A percentile compares a stretch with the other conserved stretches of the same genome.
Conservation (phyloP, 2,329 filamentous ascomycete genomes). For the Coniochaeta hoffmannii region DNA sequence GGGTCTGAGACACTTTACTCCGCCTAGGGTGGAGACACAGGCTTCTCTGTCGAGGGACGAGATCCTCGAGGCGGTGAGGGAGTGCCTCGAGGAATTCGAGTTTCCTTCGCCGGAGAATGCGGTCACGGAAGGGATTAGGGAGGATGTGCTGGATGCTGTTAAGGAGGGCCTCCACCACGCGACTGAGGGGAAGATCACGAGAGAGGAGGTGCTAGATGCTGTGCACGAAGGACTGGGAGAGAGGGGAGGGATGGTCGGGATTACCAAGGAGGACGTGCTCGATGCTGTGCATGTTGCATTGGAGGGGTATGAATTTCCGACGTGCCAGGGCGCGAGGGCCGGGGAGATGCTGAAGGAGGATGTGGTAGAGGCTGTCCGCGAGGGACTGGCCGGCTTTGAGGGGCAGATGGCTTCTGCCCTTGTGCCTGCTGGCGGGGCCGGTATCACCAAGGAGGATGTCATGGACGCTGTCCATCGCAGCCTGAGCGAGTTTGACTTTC, state of each 20-base stretch:
- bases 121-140: constrained; percentile 45
- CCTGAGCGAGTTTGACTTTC: constrained; percentile 24
- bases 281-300: constrained; percentile 15
- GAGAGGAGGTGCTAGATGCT: constrained; percentile 16
- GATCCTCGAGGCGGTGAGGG: constrained; percentile 73
- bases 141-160: constrained; percentile 58
- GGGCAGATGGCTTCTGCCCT: not conserved
- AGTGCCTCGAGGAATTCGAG: constrained; percentile 81
- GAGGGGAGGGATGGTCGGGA: constrained; percentile 6
- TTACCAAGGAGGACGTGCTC: constrained; percentile 8
- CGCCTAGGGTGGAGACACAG: constrained; percentile 64
- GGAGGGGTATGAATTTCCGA: constrained; percentile 16
- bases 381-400: constrained; percentile 5
- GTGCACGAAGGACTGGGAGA: constrained; percentile 14
- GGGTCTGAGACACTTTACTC: constrained; percentile 72
- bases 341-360: constrained; percentile 10
- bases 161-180: constrained; percentile 44
- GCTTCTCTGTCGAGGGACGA: constrained; percentile 71
- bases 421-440: not conserved
- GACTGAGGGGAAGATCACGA: constrained; percentile 3
- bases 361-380: constrained; percentile 16
- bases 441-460: constrained; percentile 10
- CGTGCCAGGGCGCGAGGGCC: not conserved
- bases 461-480: constrained; percentile 14
- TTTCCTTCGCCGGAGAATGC: constrained; percentile 57